A percentile compares a stretch with the other conserved stretches of the same genome.
These are phyloP conservation scores for Fusarium robinianum DNA, from an alignment of 2,329 filamentous ascomycete species.

Conservation along the genomic window DNA sequence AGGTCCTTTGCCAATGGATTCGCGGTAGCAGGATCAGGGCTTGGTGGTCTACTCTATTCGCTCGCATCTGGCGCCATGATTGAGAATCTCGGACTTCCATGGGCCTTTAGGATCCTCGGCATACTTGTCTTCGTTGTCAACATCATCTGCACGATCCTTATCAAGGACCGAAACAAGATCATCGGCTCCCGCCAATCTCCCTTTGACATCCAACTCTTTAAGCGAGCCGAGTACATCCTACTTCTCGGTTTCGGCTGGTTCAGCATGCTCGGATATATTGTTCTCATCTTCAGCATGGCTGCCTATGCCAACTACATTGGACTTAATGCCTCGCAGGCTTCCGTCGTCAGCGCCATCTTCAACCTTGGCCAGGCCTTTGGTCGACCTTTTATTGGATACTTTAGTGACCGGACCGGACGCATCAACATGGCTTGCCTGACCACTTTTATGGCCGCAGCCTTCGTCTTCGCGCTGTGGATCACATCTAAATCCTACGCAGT, in stretches of 20 bases:
- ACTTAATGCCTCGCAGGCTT: conserved; percentile 67
- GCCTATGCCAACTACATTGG: conserved; percentile 74
- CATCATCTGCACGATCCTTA: conserved; percentile 62
- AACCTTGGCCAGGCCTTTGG: conserved; percentile 71
- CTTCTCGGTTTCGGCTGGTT: conserved; percentile 71
- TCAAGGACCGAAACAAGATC: conserved; percentile 73
- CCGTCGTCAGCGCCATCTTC: conserved; percentile 72
- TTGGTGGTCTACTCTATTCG: conserved; percentile 74
- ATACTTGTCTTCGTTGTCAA: conserved; percentile 69
- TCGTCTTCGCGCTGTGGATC: conserved; percentile 74
- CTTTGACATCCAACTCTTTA: conserved; percentile 68
- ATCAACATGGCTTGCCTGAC: conserved; percentile 72
- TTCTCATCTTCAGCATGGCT: conserved; percentile 76
- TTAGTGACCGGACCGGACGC: conserved; percentile 70
- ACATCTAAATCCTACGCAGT: conserved; percentile 67
- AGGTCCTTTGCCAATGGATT: conserved; percentile 73
- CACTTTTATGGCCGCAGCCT: conserved; percentile 66
- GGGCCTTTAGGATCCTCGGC: conserved; percentile 69
- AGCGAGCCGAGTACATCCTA: conserved; percentile 64
- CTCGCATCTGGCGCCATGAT: conserved; percentile 72
- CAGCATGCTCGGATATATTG: conserved; percentile 73
- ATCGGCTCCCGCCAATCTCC: conserved; percentile 69
- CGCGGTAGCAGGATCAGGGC: conserved; percentile 69
- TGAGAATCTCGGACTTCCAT: conserved; percentile 62
- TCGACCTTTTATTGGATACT: conserved; percentile 72